Conservation (phyloP, 176 grass and related monocot genomes). For the Elaeis guineensis region DNA sequence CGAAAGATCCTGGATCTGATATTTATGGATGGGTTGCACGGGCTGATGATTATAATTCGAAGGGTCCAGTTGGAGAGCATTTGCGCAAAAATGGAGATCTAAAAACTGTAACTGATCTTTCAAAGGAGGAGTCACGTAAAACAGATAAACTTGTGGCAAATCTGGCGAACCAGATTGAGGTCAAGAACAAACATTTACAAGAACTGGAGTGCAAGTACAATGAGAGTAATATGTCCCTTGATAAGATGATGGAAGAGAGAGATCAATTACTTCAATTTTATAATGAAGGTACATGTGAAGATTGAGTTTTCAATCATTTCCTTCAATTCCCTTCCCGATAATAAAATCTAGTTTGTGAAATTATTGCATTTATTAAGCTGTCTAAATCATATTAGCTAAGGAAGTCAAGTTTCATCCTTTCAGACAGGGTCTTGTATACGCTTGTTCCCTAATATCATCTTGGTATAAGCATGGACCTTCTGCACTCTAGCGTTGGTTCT, state of each 20-base stretch:
- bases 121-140: slow-evolving; percentile 23
- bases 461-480: too few relatives aligned
- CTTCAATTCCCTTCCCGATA: background rate
- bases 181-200: slow-evolving; percentile 28
- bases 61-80: slow-evolving; percentile 28
- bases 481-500: too few relatives aligned
- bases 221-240: slow-evolving; percentile 28
- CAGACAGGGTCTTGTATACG: too few relatives aligned
- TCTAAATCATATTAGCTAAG: background rate
- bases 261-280: slow-evolving; percentile 26
- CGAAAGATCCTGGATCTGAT: background rate
- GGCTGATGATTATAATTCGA: slow-evolving; percentile 31
- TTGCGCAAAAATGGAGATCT: slow-evolving; percentile 32
- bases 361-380: background rate
- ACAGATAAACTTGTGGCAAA: slow-evolving; percentile 33
- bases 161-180: slow-evolving; percentile 29
- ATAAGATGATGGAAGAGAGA: slow-evolving; percentile 38
- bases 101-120: slow-evolving; percentile 32
- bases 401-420: too few relatives aligned
- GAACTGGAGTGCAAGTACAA: slow-evolving; percentile 37
- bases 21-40: slow-evolving; percentile 38
- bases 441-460: too few relatives aligned
- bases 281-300: slow-evolving; percentile 33
- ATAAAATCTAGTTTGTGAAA: background rate
- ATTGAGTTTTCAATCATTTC: background rate